Base-by-base conservation (phyloP, 257 asterid genomes). In the Lithospermum erythrorhizon region DNA sequence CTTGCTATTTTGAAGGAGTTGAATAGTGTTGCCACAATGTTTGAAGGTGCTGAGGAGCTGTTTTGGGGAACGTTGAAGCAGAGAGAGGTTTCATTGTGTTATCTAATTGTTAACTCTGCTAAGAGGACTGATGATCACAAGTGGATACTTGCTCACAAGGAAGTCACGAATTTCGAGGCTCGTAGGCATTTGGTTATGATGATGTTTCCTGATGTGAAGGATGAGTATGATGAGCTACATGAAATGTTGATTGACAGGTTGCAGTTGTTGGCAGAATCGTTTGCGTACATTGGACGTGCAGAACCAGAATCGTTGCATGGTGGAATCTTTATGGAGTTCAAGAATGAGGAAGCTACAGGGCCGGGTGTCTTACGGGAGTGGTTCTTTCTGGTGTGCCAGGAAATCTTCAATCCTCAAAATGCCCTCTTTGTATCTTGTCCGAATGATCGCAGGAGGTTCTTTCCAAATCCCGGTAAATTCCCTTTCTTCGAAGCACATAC, bases 191-290 rank as follows among this genome's bases (percentile, higher is more conserved):
- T 93, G 58, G 87, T 89, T 4, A 67, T 78, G 86, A 55, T 93
- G 87, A 63, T 84, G 70, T 87, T 93, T 67, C 97, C 97, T 15
- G 96, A 84, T 70, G 76, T 85, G 75, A 93, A 81, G 82, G 97
- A 89, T 24, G 95, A 89, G 30, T 83, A 70, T 53, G 97, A 83
- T 32, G 99, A 84, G 74, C 77, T 81, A 72, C 96, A 89, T 58
- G 99, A 93, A 70, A 93, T 93, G 96, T 94, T 93, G 67, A 93
- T 93, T 55, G 99, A 93, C 63, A 91, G 99, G 55, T 78, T 90
- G 0, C 79, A 84, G 62, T 72, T 93, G 76, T 73, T 93, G 76
- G 78, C 82, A 25, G 96, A 83, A 61, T 93, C 99, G 20, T 93
- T 79, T 55, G 95, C 83, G 77, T 86, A 93, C 70, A 80, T 93